phyloP scores from a whole-genome alignment of 2,329 filamentous ascomycete species.

The Daldinia sp. region DNA sequence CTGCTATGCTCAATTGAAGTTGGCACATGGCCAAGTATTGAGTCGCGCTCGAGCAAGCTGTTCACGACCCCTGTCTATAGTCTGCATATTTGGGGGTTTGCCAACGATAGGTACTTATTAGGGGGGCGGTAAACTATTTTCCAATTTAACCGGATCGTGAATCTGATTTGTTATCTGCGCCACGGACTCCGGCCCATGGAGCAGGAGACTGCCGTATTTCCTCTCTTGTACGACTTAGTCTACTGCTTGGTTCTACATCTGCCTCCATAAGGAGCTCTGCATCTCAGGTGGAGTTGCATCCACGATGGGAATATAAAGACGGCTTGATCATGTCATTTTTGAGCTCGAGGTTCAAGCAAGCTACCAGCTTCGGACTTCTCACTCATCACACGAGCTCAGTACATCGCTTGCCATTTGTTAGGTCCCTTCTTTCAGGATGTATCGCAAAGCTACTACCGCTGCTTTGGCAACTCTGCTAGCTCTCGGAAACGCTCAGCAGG shows the following conservation, averaged over 20 bases:
- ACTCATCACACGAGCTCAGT: neutral
- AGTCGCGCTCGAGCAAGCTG: neutral
- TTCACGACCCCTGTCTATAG: neutral
- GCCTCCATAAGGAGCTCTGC: neutral
- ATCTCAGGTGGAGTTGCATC: neutral
- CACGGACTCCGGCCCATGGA: constrained; percentile 6
- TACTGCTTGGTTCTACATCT: neutral
- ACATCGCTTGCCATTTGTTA: neutral
- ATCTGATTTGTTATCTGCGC: constrained; percentile 12
- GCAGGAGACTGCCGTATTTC: constrained; percentile 15
- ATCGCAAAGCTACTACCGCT: constrained; percentile 32
- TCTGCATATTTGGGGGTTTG: neutral
- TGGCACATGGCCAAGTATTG: constrained; percentile 1
- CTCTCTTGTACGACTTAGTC: constrained; percentile 9
- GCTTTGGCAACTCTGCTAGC: constrained; percentile 47
- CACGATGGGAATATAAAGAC: constrained; percentile 15
- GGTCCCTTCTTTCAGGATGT: constrained; percentile 7
- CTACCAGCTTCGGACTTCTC: constrained; percentile 2
- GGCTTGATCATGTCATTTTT: neutral
- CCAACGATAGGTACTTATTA: neutral
- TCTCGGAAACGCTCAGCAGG: constrained; percentile 50
- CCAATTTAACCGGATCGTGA: constrained; percentile 15
- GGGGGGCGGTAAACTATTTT: constrained; percentile 14
- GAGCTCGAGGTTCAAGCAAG: constrained; percentile 1
- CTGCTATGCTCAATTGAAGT: neutral